Base-by-base conservation (phyloP, 164 flowering plant genomes). In the Brasenia schreberi region DNA sequence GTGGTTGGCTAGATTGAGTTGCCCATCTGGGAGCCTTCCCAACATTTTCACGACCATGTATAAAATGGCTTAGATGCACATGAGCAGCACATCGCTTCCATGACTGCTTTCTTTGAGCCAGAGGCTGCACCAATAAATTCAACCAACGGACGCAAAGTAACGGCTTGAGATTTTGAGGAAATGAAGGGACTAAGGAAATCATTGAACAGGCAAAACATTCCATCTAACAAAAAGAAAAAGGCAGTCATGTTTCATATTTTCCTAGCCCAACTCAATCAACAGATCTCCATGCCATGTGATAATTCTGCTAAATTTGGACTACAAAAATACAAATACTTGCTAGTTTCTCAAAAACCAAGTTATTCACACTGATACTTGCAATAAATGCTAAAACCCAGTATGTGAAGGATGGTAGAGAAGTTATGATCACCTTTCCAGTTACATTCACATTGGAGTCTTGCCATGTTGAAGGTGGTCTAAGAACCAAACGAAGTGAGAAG, bases 51-150 rank as follows among this genome's bases (percentile, higher is more conserved):
- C 76, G 73, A 65, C 6, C 71, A 67, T 16, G 74, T 63, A 86
- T 85, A 23, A 90, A 75, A 62, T 62, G 84, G 63, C 82, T 72
- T 66, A 90, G 82, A 73, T 79, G 72, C 23, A 85, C 84, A 70
- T 90, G 97, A 62, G 80, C 27, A 2, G 79, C 78, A 67, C 85
- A 81, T 75, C 76, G 80, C 74, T 85, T 90, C 84, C 78, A 63
- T 19, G 83, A 67, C 27, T 61, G 69, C 45, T 44, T 79, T 62
- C 63, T 65, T 45, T 65, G 71, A 56, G 39, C 66, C 9, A 45
- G 7, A 68, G 43, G 71, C 64, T 66, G 68, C n/a, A 72, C 66
- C 64, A 69, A 66, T 88, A 49, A 49, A 49, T 9, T 49, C 56
- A 49, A 49, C 2, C 56, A 5, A 49, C 56, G 7, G 16, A 49